Base-by-base conservation (phyloP, 1,284 basidiomycete species). In the Prillingera fragicola region DNA sequence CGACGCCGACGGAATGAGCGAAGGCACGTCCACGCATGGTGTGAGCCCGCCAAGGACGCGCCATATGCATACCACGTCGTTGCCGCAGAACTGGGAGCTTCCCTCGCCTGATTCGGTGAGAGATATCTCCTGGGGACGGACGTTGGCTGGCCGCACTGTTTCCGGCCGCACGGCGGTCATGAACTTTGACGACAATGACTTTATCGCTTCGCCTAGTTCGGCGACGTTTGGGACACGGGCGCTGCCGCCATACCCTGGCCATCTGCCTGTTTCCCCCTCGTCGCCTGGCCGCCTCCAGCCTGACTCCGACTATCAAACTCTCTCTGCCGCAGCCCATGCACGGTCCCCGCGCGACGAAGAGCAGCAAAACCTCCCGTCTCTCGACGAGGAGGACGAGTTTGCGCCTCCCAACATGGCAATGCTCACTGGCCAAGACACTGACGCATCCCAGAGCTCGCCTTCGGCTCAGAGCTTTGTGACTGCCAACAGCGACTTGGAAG, bases 131-230 rank as follows among this genome's bases (percentile, higher is more conserved):
- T 45, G 40, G 43, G 48, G 43, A 4, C 35, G 42, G 8, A 22
- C 31, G 3, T 32, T 41, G 5, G 40, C 41, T 13, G 41, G 48
- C 31, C 49, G 49, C 23, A 47, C 49, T 8, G 43, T 50, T 1
- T 38, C 35, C 2, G 48, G 48, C 27, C 31, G 27, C 5, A 42
- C 48, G 29, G 42, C 39, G 1, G 26, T 35, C 25, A 26, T 46
- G 13, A 26, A 24, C 13, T 19, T 37, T 4, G 44, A 38, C 10
- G 42, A 49, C 18, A 37, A 36, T 14, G 38, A 45, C 21, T 36
- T 15, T 25, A 22, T 31, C 29, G 18, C n/a, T n/a, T 31, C 29
- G 8, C 29, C 29, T 2, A 31, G 29, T 17, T n/a, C 29, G 7
- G 18, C 18, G 29, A 31, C 29, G n/a, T 31, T 31, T 31, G 29